Base-by-base conservation (phyloP, 225 moss, liverwort and hornwort genomes). In the Ulota crispa region DNA sequence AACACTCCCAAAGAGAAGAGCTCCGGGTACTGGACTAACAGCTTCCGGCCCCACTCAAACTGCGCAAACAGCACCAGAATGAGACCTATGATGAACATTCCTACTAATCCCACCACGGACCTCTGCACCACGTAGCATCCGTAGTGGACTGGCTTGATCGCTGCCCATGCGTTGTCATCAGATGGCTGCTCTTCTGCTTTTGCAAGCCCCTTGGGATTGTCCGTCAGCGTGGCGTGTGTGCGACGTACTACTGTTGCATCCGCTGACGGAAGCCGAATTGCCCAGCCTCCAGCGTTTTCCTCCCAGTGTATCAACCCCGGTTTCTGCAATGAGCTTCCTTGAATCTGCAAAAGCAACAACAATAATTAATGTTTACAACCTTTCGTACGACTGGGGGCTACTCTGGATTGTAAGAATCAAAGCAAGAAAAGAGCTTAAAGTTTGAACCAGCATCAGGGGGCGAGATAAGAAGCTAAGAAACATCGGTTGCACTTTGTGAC, bases 1-100 rank as follows among this genome's bases (percentile, higher is more conserved):
- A 99, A 95, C 36, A 59, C 57, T 42, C 98, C 98, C 67, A 94
- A 43, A n/a, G 98, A 99, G 83, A 95, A 99, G 23, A 99, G 65
- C 70, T 93, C 91, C 23, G 98, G 94, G 61, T 95, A 94, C 72
- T 94, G 93, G 31, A 94, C 34, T 26, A 99, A 85, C 10, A 94
- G 84, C 78, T 76, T 87, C 68, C 87, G 92, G 28, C 94, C 91
- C 59, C 85, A 76, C 69, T 88, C 78, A 76, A 92, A 92, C 71
- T 64, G 88, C 23, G 84, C 65, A 71, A 99, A 78, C 56, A 92
- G 53, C 24, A 84, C 83, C 82, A 95, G 72, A 80, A 95, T 36
- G 31, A 89, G 13, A 21, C 86, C 93, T 41, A 99, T 9, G 13
- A 99, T 42, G 68, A 95, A 85, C 74, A 88, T 37, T 42, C 89